Base-by-base conservation (phyloP, 192 early-diverging fungal genomes). In the Coemansia sp. region DNA sequence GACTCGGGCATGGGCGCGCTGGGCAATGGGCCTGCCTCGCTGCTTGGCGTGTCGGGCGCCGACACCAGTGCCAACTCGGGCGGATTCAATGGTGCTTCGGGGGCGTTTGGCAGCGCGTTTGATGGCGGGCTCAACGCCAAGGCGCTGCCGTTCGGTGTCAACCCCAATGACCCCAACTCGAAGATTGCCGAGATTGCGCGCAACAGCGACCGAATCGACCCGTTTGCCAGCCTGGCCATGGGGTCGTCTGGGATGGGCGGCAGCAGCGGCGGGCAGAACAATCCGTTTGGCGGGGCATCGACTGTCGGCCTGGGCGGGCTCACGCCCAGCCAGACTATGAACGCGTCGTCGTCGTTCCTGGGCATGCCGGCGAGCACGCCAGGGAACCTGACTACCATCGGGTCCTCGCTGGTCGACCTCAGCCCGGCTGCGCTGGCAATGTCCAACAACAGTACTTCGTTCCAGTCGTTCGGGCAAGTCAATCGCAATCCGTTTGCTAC, bases 161-260 rank as follows among this genome's bases (percentile, higher is more conserved):
- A 69, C 48, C 63, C 72, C 19, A 74, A 71, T 31, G 74, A 75
- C 21, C 78, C 85, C 9, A 84, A 84, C 64, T 50, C 85, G 5
- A 68, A 61, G 53, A 38, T 86, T 2, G 85, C 85, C 2, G 81
- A 84, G 64, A 84, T 87, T 70, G 86, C 86, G 12, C 83, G 86
- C 53, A 87, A 87, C 66, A 84, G 83, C 68, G 78, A 78, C 25
- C 63, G 70, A 41, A 87, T 87, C 53, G 86, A 87, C 55, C 86
- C 86, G 50, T 87, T 87, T 62, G 86, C 86, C 39, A 85, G 80
- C 68, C 67, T 87, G 41, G 86, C 86, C 5, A 71, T 78, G 70
- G 62, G 73, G 0, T 73, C 76, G 23, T 42, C 70, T 23, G 66
- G 64, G 58, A 65, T 64, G 50, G 34, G 53, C 4, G 57, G 53